Base-by-base conservation (phyloP, 2,329 filamentous ascomycete genomes). In the Orbilia quercus region DNA sequence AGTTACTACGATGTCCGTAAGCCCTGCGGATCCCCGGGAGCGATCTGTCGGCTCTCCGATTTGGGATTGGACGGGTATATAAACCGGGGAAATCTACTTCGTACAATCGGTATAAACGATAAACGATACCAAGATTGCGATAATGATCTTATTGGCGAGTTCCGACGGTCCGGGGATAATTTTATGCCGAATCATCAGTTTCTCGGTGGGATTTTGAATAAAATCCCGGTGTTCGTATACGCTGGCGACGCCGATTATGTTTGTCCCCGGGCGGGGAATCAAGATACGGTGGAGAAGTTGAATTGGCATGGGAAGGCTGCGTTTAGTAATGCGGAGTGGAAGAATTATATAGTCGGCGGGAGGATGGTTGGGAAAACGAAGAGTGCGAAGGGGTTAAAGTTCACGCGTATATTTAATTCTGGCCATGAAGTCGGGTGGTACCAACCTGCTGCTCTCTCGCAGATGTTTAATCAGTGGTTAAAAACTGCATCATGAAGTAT, bases 121-220 rank as follows among this genome's bases (percentile, higher is more conserved):
- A 20, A 42, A 42, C 2, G 40, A 60, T 38, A 96, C 82, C 91
- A 97, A 80, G 95, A 91, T 81, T 99, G 95, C 88, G 98, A 99
- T 87, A 93, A 96, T 78, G 91, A 98, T 82, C 96, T 99, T 83
- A 98, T 98, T 88, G 89, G 94, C 79, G 96, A 97, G 86, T 99
- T 99, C 87, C 84, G 98, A 69, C 92, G 98, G 84, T 90, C 94
- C 79, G 95, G 95, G 80, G 95, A 99, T 83, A 98, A 95, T 95
- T 97, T 97, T 91, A 90, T 96, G 86, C 95, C 95, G 55, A 98
- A 91, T 88, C 92, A 96, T 85, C 90, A 89, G 75, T 86, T 97
- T 28, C 90, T 98, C 6, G 94, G 94, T 45, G 87, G 86, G 60
- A 84, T 99, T 60, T 87, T 99, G 74, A 88, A 95, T 83, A 83